Evolutionary conservation across 768 basidiomycete species (phyloP), one percentile per base, ranked within the genome.

Genomic region (Leucocoprinus leucothites): DNA sequence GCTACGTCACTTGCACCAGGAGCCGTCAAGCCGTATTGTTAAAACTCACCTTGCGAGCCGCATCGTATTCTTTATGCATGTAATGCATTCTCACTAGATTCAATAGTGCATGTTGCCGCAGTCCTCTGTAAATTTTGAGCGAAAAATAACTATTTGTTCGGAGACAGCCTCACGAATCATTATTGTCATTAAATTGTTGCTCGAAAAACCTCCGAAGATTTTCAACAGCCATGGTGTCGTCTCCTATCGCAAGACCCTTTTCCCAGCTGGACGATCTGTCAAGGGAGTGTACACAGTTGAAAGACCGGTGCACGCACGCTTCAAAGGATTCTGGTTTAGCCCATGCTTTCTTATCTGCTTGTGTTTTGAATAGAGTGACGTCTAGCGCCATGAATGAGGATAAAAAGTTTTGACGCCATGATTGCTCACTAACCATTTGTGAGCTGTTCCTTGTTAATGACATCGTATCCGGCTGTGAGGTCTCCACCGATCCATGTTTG

Each of bases 51-150:
- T 89, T 82, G 51, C 82, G 78, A 24, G 86, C 86, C 35, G 88
- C 87, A 13, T 75, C 74, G 62, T 75, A 79, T 67, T 94, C 90
- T 41, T 80, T 77, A 18, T 82, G 80, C 36, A 82, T 70, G 65
- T 87, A 92, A 63, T 94, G 88, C 78, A 90, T 82, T 28, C 86
- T 80, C 22, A 88, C 86, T 14, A 94, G 70, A 60, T 89, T 87
- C 38, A 94, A 74, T 54, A 94, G 67, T 1, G 89, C 89, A 64
- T 89, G 87, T 57, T 92, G 91, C 48, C 91, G 87, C 55, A 89
- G 68, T 4, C 88, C 88, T 16, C 90, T 93, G 61, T 35, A 60
- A 38, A 21, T 8, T 6, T 41, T n/a, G 18, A 38, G 36, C 3
- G 31, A 34, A 42, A 24, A 26, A 11, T n/a, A 26, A 31, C 3